Percentiles rank a stretch among this genome's conserved stretches.
Evolutionary conservation across 2,329 filamentous ascomycete species (phyloP).

Genomic region (Corniculantispora saksenae): DNA sequence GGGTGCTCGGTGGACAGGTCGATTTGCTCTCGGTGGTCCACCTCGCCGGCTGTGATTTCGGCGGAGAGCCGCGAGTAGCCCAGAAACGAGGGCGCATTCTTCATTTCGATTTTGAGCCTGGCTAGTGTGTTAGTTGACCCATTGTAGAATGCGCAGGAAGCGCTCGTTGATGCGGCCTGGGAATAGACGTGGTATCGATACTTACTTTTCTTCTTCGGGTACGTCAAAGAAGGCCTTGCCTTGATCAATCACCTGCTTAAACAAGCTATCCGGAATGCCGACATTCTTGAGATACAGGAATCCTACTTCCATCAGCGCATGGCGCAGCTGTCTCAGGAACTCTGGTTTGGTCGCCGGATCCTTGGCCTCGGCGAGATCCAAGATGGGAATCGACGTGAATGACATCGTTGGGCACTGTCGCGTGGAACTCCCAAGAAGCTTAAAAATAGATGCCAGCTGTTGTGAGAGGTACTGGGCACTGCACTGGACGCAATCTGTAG

Average conservation of each 20-base stretch:
- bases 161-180: no score
- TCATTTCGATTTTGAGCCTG: slow-evolving; percentile 70
- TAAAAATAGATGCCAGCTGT: not conserved
- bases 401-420: slow-evolving; percentile 47
- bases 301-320: slow-evolving; percentile 81
- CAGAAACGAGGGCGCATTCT: slow-evolving; percentile 70
- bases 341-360: slow-evolving; percentile 66
- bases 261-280: slow-evolving; percentile 66
- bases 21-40: slow-evolving; percentile 83
- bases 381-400: slow-evolving; percentile 74
- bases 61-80: slow-evolving; percentile 67
- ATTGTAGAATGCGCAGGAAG: no score
- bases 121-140: no score
- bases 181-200: not conserved
- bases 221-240: slow-evolving; percentile 77
- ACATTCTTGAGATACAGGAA: slow-evolving; percentile 85
- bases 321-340: slow-evolving; percentile 70
- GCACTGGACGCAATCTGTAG: not conserved
- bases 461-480: not conserved
- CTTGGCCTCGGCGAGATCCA: slow-evolving; percentile 70
- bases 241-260: slow-evolving; percentile 64
- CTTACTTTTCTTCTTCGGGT: slow-evolving; percentile 71
- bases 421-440: not conserved
- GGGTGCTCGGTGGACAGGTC: slow-evolving; percentile 81
- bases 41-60: slow-evolving; percentile 71